A percentile compares a stretch with the other conserved stretches of the same genome.
Conservation (phyloP, 1,139 yeast species). For the Yamadazyma blattariae region DNA sequence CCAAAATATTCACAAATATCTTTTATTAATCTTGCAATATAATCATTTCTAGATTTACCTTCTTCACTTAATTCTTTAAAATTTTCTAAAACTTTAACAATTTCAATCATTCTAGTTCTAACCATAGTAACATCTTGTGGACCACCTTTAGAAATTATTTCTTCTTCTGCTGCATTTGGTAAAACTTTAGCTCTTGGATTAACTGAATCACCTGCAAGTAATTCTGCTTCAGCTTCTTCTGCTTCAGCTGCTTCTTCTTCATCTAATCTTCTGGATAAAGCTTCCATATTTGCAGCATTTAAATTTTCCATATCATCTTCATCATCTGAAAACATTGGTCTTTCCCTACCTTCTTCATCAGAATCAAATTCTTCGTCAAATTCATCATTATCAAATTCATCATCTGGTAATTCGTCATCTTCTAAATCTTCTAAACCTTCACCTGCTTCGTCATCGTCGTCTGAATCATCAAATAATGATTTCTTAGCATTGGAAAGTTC, state of each 20-base stretch:
- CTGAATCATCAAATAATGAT: conserved; percentile 75
- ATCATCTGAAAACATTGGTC: conserved; percentile 83
- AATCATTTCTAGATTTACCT: conserved; percentile 82
- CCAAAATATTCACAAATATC: conserved; percentile 96
- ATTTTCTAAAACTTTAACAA: conserved; percentile 93
- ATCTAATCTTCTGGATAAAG: conserved; percentile 65
- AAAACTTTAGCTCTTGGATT: conserved; percentile 74
- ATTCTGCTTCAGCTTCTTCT: conserved; percentile 74
- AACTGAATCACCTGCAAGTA: conserved; percentile 52
- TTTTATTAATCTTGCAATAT: conserved; percentile 67
- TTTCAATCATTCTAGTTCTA: conserved; percentile 92
- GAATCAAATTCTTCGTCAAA: conserved; percentile 51
- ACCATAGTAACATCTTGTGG: conserved; percentile 77
- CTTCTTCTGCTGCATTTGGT: conserved; percentile 61
- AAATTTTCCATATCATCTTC: conserved; percentile 77
- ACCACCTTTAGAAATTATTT: conserved; percentile 45
- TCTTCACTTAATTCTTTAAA: conserved; percentile 82
- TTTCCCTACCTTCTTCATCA: conserved; percentile 54
- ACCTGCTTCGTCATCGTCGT: conserved; percentile 42
- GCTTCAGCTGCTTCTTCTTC: conserved; percentile 73
- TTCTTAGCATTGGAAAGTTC: conserved; percentile 66
- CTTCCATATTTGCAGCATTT: conserved; percentile 87
- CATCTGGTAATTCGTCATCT: conserved; percentile 28
- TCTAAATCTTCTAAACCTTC: conserved; percentile 39
- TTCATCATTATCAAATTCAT: conserved; percentile 49